Evolutionary conservation across 805 yeast genomes (phyloP), one percentile per base, ranked within the genome.

Genomic region (Schwanniomyces pseudopolymorphus): DNA sequence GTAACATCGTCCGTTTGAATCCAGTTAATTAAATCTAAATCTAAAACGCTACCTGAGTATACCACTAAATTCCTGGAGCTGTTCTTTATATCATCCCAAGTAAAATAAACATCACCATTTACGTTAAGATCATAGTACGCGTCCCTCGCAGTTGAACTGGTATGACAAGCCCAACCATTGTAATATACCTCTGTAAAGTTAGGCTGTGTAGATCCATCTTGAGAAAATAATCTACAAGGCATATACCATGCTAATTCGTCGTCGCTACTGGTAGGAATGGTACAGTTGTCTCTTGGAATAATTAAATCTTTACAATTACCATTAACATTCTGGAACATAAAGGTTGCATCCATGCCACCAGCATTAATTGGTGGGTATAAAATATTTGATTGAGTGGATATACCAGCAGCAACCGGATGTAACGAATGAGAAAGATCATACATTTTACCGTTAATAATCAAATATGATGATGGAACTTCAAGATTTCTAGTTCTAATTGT

Each of bases 151-250:
- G 59, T 52, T 6, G 76, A 57, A 3, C 88, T 77, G 1, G 97
- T 87, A 67, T 94, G 97, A 63, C 98, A 92, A 1, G 92, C 95
- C 81, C 88, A 90, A 7, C 97, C 97, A 40, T 75, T 68, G 63
- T 90, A 91, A 60, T 83, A 82, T 17, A 75, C 76, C 24, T 69
- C 64, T 1, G 90, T 79, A 51, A 77, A 77, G 61, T 87, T 87
- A 33, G 88, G 87, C 24, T 66, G 46, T 2, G 87, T 65, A 1
- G 94, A 76, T 4, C 96, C 96, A 61, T 89, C 88, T 55, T 81
- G 85, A 36, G 71, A 66, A 44, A 80, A 71, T 26, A 87, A 50
- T 55, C 84, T 83, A 72, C 99, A 94, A 3, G 99, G 98, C 85
- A 91, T 89, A 68, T 94, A 94, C 96, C 97, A 91, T 14, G 96